Evolutionary conservation across 441 rosid genomes (phyloP).

Genomic region (Lepidium campestre): DNA sequence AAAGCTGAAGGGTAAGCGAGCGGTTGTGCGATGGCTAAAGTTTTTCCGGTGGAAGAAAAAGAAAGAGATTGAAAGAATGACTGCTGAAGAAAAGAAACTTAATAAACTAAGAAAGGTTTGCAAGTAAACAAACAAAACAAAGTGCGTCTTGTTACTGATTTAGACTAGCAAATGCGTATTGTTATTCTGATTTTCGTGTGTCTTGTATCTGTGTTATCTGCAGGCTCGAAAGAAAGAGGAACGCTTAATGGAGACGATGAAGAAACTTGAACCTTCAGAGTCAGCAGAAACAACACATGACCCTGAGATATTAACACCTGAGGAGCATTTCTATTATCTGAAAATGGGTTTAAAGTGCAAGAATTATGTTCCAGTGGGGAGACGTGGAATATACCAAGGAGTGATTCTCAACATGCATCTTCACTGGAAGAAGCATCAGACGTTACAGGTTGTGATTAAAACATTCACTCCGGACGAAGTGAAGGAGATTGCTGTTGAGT

Average conservation of each 20-base stretch:
- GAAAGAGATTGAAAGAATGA: constrained; percentile 88
- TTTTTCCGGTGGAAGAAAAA: constrained; percentile 90
- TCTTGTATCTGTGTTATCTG: not conserved
- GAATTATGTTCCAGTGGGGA: constrained; percentile 89
- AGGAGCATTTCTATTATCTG: constrained; percentile 79
- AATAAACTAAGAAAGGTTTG: constrained; percentile 72
- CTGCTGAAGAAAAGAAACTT: constrained; percentile 66
- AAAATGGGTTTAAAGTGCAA: constrained; percentile 93
- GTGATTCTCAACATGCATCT: constrained; percentile 96
- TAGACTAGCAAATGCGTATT: not conserved
- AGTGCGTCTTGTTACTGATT: not conserved
- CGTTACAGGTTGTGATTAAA: constrained; percentile 75
- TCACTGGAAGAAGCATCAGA: constrained; percentile 99
- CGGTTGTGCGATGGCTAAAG: constrained; percentile 89
- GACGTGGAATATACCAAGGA: constrained; percentile 91
- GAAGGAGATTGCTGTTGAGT: constrained; percentile 76
- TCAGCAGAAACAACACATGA: constrained; percentile 68
- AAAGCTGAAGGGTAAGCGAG: constrained; percentile 78
- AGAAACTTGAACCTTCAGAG: constrained; percentile 74
- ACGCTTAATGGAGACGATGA: constrained; percentile 58
- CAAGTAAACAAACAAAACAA: not conserved
- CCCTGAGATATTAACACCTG: constrained; percentile 93
- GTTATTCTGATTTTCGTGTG: not conserved
- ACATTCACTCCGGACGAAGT: constrained; percentile 85
- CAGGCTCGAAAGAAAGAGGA: constrained; percentile 88